Percentiles rank a stretch among this genome's conserved stretches.
Evolutionary conservation across 345 rosid genomes (phyloP).

Genomic region (Turritis glabra): DNA sequence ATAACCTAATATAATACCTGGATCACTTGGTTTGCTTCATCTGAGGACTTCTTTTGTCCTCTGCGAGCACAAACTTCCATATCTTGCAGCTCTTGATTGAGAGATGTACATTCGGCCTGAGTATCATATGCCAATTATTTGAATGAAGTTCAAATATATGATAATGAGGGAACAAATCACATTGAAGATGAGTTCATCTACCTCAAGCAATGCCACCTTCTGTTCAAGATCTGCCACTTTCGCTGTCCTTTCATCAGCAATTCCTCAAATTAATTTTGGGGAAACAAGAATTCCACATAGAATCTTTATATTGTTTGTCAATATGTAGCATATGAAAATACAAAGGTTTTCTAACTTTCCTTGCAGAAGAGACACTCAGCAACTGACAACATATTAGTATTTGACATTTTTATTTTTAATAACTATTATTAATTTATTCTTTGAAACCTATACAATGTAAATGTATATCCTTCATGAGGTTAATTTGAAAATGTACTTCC

Average conservation of each 20-base stretch:
- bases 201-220: constrained; percentile 94
- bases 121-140: constrained; percentile 30
- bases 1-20: constrained; percentile 58
- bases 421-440: too few species aligned
- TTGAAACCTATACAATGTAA: too few species aligned
- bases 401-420: too few species aligned
- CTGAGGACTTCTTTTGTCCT: constrained; percentile 87
- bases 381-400: too few species aligned
- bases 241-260: constrained; percentile 88
- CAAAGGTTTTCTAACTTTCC: constrained; percentile 16
- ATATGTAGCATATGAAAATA: constrained; percentile 3
- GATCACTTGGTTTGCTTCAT: constrained; percentile 86
- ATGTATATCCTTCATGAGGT: too few species aligned
- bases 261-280: constrained; percentile 38
- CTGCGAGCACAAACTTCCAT: constrained; percentile 84
- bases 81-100: constrained; percentile 95
- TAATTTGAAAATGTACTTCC: too few species aligned
- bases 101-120: constrained; percentile 84
- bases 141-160: constrained; percentile 17
- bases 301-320: neutral
- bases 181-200: constrained; percentile 33
- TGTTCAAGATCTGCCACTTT: constrained; percentile 92
- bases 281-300: constrained; percentile 20
- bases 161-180: neutral
- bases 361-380: too few species aligned